A percentile compares a stretch with the other conserved stretches of the same genome.
Conservation (phyloP, 2,329 filamentous ascomycete species). For the Chaetothyriales sp. region DNA sequence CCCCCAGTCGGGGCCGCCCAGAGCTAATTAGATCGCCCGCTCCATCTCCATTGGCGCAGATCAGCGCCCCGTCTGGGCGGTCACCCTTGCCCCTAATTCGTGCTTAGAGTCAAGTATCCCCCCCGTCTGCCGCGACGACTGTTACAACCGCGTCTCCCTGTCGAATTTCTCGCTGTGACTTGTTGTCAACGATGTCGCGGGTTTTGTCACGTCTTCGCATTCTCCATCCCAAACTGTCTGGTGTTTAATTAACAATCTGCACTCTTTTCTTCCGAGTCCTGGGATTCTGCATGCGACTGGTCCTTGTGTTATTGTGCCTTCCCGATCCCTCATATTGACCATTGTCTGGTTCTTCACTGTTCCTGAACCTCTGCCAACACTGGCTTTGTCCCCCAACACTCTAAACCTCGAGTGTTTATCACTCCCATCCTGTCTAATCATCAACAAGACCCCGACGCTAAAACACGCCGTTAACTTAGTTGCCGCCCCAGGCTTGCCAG, state of each 20-base stretch:
- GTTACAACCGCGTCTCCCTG: background rate
- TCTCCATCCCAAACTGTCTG: background rate
- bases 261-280: background rate
- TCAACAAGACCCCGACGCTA: background rate
- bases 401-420: background rate
- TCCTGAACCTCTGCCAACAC: background rate
- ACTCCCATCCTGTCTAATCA: background rate
- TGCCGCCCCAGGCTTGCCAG: background rate
- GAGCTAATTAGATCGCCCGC: too few species aligned
- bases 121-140: background rate
- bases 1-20: too few species aligned
- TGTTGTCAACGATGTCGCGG: background rate
- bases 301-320: background rate
- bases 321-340: background rate
- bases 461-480: background rate
- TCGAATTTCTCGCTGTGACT: background rate
- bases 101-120: background rate
- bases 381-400: background rate
- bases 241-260: background rate
- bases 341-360: background rate
- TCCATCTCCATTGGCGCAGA: background rate
- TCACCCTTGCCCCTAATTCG: background rate
- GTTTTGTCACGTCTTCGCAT: background rate
- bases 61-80: background rate
- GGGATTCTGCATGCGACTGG: background rate